Base-by-base conservation (phyloP, 768 basidiomycete genomes). In the Agrocybe pediades region DNA sequence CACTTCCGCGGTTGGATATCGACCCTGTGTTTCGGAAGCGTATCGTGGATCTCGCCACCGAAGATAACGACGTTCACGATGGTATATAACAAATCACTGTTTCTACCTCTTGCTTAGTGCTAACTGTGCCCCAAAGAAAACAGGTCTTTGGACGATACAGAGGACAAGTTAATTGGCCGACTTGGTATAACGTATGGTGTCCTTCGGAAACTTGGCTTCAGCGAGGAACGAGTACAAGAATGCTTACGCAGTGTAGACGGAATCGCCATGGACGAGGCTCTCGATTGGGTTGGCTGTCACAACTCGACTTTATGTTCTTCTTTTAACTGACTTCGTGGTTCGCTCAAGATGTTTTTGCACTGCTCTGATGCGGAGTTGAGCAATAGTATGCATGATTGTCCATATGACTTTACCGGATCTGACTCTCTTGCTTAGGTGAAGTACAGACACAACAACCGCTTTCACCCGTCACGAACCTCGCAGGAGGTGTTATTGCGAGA, bases 141-240 rank as follows among this genome's bases (percentile, higher is more conserved):
- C 53, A 75, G 73, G 57, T 51, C 68, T 19, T 36, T 79, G 2
- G 81, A 86, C 29, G 81, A 86, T 53, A 58, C 82, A 1, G 84
- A 86, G 60, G 92, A 96, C 39, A 96, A 90, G 64, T 72, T 77
- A 2, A 68, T 92, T 2, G 68, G 82, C 9, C 82, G 84, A 51
- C 76, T 97, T 20, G 95, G 84, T 15, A 77, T 92, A 40, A 89
- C 89, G 0, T 94, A 90, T 64, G 92, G 93, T 41, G 81, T 89
- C 23, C 74, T 98, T 21, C 76, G 88, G 56, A 80, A 90, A 44
- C 75, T 95, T 20, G 92, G 91, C 3, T 93, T 93, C 65, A 68
- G 79, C 1, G 85, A 90, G 62, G 77, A 77, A 9, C 74, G 82
- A 48, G 87, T 93, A 6, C 77, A 82, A 45, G 79, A 88, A 60